Conservation (phyloP, 2,329 filamentous ascomycete genomes). For the Trichophaea hybrida region DNA sequence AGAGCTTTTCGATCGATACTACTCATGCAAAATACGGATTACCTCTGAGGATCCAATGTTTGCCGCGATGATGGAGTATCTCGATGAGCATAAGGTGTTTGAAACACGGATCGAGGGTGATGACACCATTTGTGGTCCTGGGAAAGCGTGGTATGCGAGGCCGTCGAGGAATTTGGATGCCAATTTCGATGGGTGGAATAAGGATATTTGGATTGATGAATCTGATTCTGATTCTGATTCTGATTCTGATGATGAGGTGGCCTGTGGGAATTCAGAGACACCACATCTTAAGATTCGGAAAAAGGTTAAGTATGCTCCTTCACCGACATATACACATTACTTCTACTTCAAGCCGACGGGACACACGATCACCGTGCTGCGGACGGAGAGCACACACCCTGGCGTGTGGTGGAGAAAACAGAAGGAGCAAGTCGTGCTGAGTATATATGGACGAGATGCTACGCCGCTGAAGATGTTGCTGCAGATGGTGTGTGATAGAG, state of each 20-base stretch:
- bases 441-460: conserved; percentile 23
- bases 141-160: not conserved
- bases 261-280: not conserved
- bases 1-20: conserved; percentile 10
- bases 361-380: conserved; percentile 17
- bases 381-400: conserved; percentile 14
- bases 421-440: conserved; percentile 17
- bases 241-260: conserved; percentile 1
- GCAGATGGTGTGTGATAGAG: conserved; percentile 18
- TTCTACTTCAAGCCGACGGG: conserved; percentile 18
- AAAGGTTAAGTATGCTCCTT: conserved; percentile 23
- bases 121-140: not conserved
- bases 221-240: conserved; percentile 2
- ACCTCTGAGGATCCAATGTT: conserved; percentile 11
- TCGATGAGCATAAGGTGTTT: not conserved
- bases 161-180: conserved; percentile 3
- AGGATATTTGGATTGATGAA: conserved; percentile 10
- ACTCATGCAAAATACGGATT: conserved; percentile 12
- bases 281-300: conserved; percentile 13
- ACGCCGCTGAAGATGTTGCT: conserved; percentile 18
- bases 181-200: conserved; percentile 13
- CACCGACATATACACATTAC: conserved; percentile 18
- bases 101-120: not conserved
- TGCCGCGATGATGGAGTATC: conserved; percentile 11
- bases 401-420: conserved; percentile 9